Evolutionary conservation across 1,284 basidiomycete species (phyloP), one percentile per base, ranked within the genome.

Genomic region (Fomes fomentarius): DNA sequence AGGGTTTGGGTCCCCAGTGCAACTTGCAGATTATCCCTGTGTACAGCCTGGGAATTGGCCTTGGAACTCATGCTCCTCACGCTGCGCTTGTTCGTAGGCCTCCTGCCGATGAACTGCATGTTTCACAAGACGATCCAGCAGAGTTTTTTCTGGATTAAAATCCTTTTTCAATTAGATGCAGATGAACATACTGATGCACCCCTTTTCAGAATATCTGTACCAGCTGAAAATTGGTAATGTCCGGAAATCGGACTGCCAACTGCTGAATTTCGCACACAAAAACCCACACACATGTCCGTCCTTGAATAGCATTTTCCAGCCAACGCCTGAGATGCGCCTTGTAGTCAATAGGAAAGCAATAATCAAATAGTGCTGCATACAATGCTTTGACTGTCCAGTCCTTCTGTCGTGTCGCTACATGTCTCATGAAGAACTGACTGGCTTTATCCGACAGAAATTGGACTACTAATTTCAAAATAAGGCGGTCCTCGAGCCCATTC

Each of bases 281-380:
- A n/a, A n/a, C 21, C 28, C 21, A 26, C 9, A 30, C 15, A 2
- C 10, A 3, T 15, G 31, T 5, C 31, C 31, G 12, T 33, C 3
- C 39, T 10, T 39, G 19, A 14, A 21, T 45, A 17, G 31, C 24
- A 21, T 24, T 15, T 5, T 14, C 1, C 19, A 45, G 11, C 11
- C 34, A 33, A 8, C 43, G 24, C 0, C 60, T 30, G 21, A 62
- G 45, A 14, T 58, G 33, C 6, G 46, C 15, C 9, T 67, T 57
- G 55, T 69, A 76, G 42, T 75, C 63, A 1, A 69, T 47, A 0
- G 73, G 75, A 64, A 79, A 79, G 43, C 74, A 76, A 52, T 73
- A 71, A 52, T 75, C 65, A 49, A 73, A 78, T 8, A 78, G 43
- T 5, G 55, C 73, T 1, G 52, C 25, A 60, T 43, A 76, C 73